phyloP scores from a whole-genome alignment of 2,329 filamentous ascomycete genomes.

The Ophiostoma novo-ulmi region DNA sequence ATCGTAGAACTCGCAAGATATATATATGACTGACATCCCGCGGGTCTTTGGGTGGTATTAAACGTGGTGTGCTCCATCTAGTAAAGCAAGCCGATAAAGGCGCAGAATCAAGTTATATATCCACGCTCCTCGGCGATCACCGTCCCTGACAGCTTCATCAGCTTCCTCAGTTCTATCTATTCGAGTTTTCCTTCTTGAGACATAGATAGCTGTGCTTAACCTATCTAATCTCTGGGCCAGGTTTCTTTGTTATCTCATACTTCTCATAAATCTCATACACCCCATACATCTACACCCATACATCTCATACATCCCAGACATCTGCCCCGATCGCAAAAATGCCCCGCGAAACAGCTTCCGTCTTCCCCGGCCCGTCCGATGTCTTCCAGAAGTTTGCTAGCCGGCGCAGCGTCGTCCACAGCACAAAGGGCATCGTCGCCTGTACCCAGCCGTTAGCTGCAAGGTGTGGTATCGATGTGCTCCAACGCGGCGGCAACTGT shows the following conservation, averaged over 20 bases:
- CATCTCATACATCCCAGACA: neutral
- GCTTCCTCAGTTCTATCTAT: neutral
- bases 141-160: neutral
- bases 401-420: conserved; percentile 86
- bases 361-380: conserved; percentile 43
- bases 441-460: conserved; percentile 86
- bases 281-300: no score
- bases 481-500: conserved; percentile 87
- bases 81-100: neutral
- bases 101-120: neutral
- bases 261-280: neutral
- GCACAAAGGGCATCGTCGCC: conserved; percentile 83
- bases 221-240: no score
- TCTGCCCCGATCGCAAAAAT: conserved; percentile 33
- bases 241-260: neutral
- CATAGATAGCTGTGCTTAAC: neutral
- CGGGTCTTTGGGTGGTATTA: neutral
- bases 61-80: neutral
- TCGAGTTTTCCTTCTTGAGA: neutral
- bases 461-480: conserved; percentile 76
- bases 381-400: conserved; percentile 59
- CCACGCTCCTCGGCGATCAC: neutral
- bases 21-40: neutral
- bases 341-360: conserved; percentile 45
- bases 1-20: neutral